phyloP scores from a whole-genome alignment of 2,329 filamentous ascomycete species.

The Cytospora mali region DNA sequence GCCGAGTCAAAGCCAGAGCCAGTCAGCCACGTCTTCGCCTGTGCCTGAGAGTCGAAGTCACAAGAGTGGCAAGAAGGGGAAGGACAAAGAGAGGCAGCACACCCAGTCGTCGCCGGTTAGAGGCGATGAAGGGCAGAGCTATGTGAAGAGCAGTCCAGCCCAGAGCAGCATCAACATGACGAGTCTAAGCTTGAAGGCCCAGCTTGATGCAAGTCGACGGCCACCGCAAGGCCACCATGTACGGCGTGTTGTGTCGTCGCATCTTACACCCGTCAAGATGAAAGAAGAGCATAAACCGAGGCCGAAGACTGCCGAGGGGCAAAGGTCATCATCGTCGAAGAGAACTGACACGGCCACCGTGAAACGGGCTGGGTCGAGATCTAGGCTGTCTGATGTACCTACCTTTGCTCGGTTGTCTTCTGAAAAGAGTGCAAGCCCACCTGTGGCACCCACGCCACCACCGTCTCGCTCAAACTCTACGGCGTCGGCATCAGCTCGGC shows the following conservation, averaged over 20 bases:
- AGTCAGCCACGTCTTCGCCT: background rate
- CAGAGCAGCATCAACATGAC: background rate
- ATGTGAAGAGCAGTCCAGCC: background rate
- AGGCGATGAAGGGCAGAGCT: background rate
- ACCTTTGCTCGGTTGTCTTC: background rate
- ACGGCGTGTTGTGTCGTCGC: conserved; percentile 7
- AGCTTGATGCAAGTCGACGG: conserved; percentile 24
- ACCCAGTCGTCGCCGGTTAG: background rate
- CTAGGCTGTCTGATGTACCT: background rate
- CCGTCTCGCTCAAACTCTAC: conserved; percentile 12
- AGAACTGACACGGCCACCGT: background rate
- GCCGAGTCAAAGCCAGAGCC: background rate
- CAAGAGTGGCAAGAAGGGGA: background rate
- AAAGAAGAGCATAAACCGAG: conserved; percentile 4
- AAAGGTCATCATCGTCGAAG: background rate
- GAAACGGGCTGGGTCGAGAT: background rate
- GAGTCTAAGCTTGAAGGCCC: conserved; percentile 19
- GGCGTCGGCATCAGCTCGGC: background rate
- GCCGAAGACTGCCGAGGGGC: conserved; percentile 9
- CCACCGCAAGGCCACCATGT: conserved; percentile 2
- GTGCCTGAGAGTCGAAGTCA: background rate
- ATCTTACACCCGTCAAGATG: conserved; percentile 3
- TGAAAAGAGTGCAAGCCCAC: background rate
- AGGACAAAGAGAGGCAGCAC: background rate
- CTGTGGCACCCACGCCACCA: background rate